These are phyloP conservation scores for Cyclanthera cordifolia DNA, from an alignment of 306 rosid species.

Conservation along the genomic window DNA sequence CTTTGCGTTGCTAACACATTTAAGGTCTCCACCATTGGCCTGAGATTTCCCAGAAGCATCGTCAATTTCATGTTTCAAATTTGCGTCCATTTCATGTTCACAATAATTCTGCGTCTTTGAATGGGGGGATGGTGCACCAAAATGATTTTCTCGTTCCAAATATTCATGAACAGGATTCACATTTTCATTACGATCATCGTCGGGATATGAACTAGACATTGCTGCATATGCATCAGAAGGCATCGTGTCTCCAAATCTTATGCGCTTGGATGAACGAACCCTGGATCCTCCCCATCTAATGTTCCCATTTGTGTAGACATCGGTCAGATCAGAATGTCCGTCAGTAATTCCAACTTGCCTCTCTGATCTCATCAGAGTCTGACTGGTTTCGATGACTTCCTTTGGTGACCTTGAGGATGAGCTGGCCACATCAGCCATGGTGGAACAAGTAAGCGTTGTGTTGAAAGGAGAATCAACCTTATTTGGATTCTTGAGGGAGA, in stretches of 20 bases:
- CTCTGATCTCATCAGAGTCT: conserved; percentile 23
- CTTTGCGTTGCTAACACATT: conserved; percentile 29
- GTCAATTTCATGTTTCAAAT: conserved; percentile 24
- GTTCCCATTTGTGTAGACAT: conserved; percentile 29
- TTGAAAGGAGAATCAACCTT: conserved; percentile 21
- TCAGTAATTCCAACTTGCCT: conserved; percentile 19
- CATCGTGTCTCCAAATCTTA: conserved; percentile 41
- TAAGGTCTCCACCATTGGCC: conserved; percentile 25
- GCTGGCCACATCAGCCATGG: conserved; percentile 41
- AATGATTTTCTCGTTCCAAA: conserved; percentile 34
- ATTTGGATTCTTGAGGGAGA: conserved; percentile 49
- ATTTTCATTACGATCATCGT: conserved; percentile 24
- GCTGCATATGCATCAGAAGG: conserved; percentile 35
- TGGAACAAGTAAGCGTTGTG: conserved; percentile 17
- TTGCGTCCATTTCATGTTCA: conserved; percentile 24
- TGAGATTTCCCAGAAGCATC: conserved; percentile 28
- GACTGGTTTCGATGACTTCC: conserved; percentile 29
- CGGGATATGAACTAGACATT: conserved; percentile 24
- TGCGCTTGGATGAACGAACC: conserved; percentile 64
- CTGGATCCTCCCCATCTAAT: conserved; percentile 78
- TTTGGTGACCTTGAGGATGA: conserved; percentile 47
- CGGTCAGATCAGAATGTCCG: conserved; percentile 31
- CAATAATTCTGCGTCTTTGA: conserved; percentile 26
- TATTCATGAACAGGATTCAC: conserved; percentile 23
- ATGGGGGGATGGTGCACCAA: conserved; percentile 20